phyloP scores from a whole-genome alignment of 2,329 filamentous ascomycete genomes.

The Tolypocladium endophyticum region DNA sequence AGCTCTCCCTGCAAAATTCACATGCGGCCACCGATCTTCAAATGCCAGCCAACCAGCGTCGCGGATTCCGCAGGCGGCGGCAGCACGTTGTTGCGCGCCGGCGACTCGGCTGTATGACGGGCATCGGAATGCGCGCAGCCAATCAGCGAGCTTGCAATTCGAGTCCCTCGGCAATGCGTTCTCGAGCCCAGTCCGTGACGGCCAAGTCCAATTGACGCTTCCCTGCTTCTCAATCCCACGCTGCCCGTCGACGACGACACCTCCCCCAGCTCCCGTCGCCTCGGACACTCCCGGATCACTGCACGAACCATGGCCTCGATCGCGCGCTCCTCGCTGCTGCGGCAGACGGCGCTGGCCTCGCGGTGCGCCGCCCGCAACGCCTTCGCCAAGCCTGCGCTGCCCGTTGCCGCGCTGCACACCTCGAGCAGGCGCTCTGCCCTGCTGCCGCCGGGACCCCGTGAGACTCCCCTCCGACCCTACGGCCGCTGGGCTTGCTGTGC shows the following conservation, averaged over 20 bases:
- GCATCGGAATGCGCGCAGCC: conserved; percentile 19
- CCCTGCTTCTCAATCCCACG: background rate
- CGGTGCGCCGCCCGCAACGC: conserved; percentile 24
- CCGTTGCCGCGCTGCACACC: conserved; percentile 78
- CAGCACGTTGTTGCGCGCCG: conserved; percentile 17
- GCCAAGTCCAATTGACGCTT: background rate
- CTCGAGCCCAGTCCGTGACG: conserved; percentile 7
- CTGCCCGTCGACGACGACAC: background rate
- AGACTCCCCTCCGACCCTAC: conserved; percentile 23
- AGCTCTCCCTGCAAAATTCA: conserved; percentile 13
- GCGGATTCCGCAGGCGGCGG: conserved; percentile 1
- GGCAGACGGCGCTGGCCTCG: conserved; percentile 37
- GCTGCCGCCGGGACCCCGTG: conserved; percentile 78
- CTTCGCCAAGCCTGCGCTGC: conserved; percentile 26
- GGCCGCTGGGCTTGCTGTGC: background rate
- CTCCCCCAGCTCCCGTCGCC: background rate
- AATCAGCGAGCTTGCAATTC: conserved; percentile 35
- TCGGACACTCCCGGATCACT: background rate
- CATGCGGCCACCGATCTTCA: conserved; percentile 10
- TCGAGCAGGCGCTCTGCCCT: conserved; percentile 67
- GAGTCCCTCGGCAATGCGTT: conserved; percentile 39
- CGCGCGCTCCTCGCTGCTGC: conserved; percentile 42
- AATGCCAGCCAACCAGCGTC: conserved; percentile 17
- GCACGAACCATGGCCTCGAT: conserved; percentile 40
- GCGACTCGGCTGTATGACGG: conserved; percentile 14